Percentiles rank a stretch among this genome's conserved stretches.
Evolutionary conservation across 495 filamentous ascomycete genomes (phyloP).

Genomic region (Lasiosphaeria hispida): DNA sequence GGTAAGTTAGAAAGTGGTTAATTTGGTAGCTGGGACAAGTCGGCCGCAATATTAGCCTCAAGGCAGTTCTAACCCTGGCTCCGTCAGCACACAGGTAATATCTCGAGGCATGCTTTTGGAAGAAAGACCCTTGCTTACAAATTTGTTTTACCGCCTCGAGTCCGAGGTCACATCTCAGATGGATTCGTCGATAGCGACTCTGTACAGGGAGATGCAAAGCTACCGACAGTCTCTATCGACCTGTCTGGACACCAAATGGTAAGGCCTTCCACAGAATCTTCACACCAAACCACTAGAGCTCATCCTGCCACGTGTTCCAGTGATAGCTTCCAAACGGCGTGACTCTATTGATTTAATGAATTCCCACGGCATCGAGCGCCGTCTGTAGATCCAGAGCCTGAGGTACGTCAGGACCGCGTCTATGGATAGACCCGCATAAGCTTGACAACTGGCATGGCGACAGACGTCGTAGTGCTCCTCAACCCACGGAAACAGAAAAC

Average conservation of each 20-base stretch:
- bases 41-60: too few relatives aligned
- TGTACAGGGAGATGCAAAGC: too few relatives aligned
- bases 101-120: too few relatives aligned
- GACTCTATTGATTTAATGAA: constrained; percentile 23
- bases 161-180: too few relatives aligned
- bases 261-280: constrained; percentile 32
- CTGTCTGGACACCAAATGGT: constrained; percentile 4
- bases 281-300: constrained; percentile 35
- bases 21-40: too few relatives aligned
- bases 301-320: constrained; percentile 39
- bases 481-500: constrained; percentile 32
- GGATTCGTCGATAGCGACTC: too few relatives aligned
- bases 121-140: too few relatives aligned
- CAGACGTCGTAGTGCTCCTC: constrained; percentile 25
- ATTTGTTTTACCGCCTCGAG: too few relatives aligned
- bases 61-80: too few relatives aligned
- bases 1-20: too few relatives aligned
- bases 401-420: constrained; percentile 31
- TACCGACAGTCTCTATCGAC: too few relatives aligned
- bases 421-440: constrained; percentile 32
- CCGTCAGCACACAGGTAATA: too few relatives aligned
- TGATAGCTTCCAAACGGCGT: constrained; percentile 32
- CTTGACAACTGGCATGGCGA: constrained; percentile 25
- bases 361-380: constrained; percentile 19
- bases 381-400: constrained; percentile 25